These are phyloP conservation scores for Orychophragmus violaceus DNA, from an alignment of 345 rosid genomes.

Conservation along the genomic window DNA sequence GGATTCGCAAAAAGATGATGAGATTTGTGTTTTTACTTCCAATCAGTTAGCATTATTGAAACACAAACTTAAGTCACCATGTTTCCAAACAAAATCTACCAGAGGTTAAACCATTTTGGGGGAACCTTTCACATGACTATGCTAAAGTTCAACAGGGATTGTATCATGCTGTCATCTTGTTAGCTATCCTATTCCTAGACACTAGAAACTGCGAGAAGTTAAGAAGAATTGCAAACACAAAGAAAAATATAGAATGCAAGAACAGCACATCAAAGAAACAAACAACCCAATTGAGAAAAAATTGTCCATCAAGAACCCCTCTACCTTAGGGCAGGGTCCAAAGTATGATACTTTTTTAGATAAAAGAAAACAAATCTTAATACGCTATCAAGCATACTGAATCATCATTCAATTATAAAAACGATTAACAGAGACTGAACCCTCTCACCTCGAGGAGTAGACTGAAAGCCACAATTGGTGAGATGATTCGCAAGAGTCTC, in stretches of 20 bases:
- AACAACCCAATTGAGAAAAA: background rate
- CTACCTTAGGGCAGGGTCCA: background rate
- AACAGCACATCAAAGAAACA: background rate
- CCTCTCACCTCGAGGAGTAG: constrained; percentile 71
- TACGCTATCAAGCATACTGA: background rate
- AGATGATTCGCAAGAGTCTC: constrained; percentile 87
- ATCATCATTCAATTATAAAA: background rate
- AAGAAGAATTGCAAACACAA: constrained; percentile 3
- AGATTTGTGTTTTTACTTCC: constrained; percentile 4
- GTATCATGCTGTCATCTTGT: background rate
- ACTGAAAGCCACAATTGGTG: constrained; percentile 74
- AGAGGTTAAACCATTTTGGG: background rate
- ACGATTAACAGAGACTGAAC: background rate
- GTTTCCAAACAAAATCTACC: background rate
- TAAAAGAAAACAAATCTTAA: background rate
- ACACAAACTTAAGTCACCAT: background rate
- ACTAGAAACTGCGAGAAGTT: background rate
- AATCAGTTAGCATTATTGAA: constrained; percentile 2
- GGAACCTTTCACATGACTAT: background rate
- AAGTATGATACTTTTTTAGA: background rate
- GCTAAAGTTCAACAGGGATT: background rate
- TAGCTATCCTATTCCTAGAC: constrained; percentile 9
- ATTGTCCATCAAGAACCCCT: background rate
- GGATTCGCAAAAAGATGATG: constrained; percentile 21
- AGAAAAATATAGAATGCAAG: background rate